phyloP scores from a whole-genome alignment of 495 filamentous ascomycete genomes.

The Chaetomium tenue region DNA sequence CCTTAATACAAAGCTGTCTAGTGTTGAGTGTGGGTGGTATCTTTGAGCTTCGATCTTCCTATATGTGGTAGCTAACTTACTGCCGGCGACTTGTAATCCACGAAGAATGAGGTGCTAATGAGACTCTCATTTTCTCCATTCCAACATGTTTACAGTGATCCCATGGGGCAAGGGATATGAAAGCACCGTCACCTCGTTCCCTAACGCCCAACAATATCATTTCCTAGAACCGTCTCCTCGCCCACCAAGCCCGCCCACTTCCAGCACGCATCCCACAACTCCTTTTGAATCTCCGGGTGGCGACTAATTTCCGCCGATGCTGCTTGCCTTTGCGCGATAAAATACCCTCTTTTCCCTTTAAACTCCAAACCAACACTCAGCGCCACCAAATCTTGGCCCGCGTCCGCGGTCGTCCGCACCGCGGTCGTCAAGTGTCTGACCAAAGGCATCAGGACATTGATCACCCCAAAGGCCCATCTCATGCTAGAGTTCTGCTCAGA shows the following conservation, averaged over 20 bases:
- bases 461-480: not conserved
- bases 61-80: too few relatives aligned
- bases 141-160: too few relatives aligned
- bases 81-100: too few relatives aligned
- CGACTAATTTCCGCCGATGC: not conserved
- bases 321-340: not conserved
- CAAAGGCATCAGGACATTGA: not conserved
- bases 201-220: not conserved
- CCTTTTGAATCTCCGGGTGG: not conserved
- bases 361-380: constrained; percentile 1
- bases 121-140: too few relatives aligned
- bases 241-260: not conserved
- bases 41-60: too few relatives aligned
- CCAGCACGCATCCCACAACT: constrained; percentile 6
- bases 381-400: constrained; percentile 4
- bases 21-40: too few relatives aligned
- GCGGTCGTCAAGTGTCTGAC: not conserved
- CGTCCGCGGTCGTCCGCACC: not conserved
- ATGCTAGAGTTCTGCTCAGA: not conserved
- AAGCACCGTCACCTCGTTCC: too few relatives aligned
- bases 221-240: not conserved
- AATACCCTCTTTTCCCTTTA: not conserved
- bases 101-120: too few relatives aligned
- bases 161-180: too few relatives aligned
- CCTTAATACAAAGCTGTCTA: too few relatives aligned